Conservation (phyloP, 2,329 filamentous ascomycete species). For the Ascosphaera aggregata region DNA sequence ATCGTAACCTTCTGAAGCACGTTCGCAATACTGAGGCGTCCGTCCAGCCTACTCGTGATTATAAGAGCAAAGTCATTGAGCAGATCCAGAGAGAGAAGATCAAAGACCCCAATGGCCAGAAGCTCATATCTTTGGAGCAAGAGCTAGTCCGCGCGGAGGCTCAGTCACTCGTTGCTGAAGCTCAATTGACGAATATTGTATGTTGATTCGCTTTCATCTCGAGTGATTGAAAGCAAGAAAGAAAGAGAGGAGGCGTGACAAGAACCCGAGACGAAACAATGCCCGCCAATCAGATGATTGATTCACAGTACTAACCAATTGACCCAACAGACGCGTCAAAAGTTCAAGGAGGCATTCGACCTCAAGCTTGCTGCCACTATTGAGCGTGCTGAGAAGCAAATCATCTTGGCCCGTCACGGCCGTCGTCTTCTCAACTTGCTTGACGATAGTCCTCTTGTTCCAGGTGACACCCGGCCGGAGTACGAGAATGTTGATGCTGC, state of each 20-base stretch:
- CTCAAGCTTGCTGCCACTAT: conserved; percentile 75
- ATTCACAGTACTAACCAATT: conserved; percentile 3
- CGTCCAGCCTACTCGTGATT: conserved; percentile 76
- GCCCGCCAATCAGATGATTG: too few relatives aligned
- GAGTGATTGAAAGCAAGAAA: too few relatives aligned
- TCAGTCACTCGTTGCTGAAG: conserved; percentile 86
- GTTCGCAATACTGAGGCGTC: conserved; percentile 91
- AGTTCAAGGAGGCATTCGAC: conserved; percentile 87
- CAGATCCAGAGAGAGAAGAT: conserved; percentile 81
- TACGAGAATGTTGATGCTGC: conserved; percentile 46
- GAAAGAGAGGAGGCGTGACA: too few relatives aligned
- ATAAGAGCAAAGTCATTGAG: conserved; percentile 69
- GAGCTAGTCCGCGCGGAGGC: conserved; percentile 91
- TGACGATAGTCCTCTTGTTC: conserved; percentile 74
- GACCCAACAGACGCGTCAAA: conserved; percentile 59
- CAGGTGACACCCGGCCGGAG: conserved; percentile 49
- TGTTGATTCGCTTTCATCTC: conserved; percentile 13
- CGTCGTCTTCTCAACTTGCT: conserved; percentile 63
- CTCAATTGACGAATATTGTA: conserved; percentile 86
- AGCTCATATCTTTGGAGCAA: conserved; percentile 70
- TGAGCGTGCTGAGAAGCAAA: conserved; percentile 91
- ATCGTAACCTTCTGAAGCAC: conserved; percentile 58
- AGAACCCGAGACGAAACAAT: too few relatives aligned
- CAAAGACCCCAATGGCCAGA: conserved; percentile 71
- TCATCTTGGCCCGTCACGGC: conserved; percentile 77